A percentile compares a stretch with the other conserved stretches of the same genome.
Conservation (phyloP, 2,329 filamentous ascomycete species). For the Penicillium sumatraense region DNA sequence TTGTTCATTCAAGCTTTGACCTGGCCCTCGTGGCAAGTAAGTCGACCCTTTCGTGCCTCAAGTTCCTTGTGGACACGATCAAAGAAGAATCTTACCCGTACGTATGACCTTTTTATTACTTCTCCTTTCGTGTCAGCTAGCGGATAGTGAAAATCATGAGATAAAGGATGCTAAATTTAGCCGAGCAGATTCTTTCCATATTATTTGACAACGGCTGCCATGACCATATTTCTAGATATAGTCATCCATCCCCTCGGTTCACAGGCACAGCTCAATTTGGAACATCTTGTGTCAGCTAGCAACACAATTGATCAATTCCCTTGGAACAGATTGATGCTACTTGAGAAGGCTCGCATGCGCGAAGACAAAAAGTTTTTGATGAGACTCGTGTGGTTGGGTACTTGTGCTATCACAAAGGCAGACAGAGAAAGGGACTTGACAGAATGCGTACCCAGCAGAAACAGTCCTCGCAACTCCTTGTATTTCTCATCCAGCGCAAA, state of each 20-base stretch:
- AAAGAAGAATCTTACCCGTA: slow-evolving; percentile 16
- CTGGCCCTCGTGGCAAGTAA: slow-evolving; percentile 20
- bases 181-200: slow-evolving; percentile 14
- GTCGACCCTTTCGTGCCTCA: slow-evolving; percentile 19
- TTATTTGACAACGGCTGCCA: slow-evolving; percentile 16
- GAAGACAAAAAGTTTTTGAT: slow-evolving; percentile 17
- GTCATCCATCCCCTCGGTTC: slow-evolving; percentile 21
- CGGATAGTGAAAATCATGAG: no score
- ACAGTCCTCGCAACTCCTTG: no score
- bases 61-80: slow-evolving; percentile 5
- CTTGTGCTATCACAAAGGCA: slow-evolving; percentile 20
- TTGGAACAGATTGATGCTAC: slow-evolving; percentile 7
- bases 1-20: slow-evolving; percentile 28
- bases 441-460: no score
- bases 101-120: background rate
- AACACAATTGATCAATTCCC: slow-evolving; percentile 15
- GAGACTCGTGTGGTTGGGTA: slow-evolving; percentile 24
- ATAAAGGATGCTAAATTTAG: background rate
- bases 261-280: slow-evolving; percentile 19
- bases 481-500: no score
- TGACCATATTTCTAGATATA: slow-evolving; percentile 25
- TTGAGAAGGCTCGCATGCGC: slow-evolving; percentile 6
- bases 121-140: no score
- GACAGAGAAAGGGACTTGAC: background rate
- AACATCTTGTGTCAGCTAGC: slow-evolving; percentile 20